Evolutionary conservation across 2,329 filamentous ascomycete species (phyloP).

Genomic region (Xylariales sp.): DNA sequence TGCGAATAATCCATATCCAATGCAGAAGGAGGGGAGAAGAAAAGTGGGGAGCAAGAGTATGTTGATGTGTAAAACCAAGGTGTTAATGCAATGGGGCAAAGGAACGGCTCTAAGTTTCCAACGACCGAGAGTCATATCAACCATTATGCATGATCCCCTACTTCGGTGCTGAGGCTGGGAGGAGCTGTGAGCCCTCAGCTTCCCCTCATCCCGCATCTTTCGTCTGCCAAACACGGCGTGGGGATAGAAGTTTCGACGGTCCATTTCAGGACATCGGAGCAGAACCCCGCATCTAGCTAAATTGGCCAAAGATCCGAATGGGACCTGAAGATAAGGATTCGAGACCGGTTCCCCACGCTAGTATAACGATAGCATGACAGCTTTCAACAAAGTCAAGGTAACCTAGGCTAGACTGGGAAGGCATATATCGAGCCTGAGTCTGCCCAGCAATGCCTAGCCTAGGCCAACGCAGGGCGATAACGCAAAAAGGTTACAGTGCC

Average conservation of each 20-base stretch:
- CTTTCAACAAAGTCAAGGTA: conserved; percentile 23
- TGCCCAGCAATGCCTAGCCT: conserved; percentile 13
- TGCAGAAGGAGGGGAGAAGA: background rate
- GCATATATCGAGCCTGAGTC: conserved; percentile 15
- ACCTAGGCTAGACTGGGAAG: conserved; percentile 35
- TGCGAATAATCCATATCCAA: conserved; percentile 9
- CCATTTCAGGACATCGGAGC: conserved; percentile 31
- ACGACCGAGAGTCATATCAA: conserved; percentile 5
- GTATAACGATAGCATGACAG: conserved; percentile 7
- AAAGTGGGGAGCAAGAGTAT: background rate
- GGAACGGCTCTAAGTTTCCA: background rate
- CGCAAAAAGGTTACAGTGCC: conserved; percentile 5
- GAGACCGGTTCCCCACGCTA: conserved; percentile 25
- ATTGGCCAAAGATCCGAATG: conserved; percentile 38
- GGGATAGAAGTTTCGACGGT: conserved; percentile 17
- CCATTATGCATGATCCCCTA: conserved; percentile 19
- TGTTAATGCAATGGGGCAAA: conserved; percentile 3
- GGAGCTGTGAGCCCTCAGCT: background rate
- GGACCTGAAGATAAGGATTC: conserved; percentile 32
- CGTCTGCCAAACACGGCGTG: conserved; percentile 8
- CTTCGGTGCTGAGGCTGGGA: conserved; percentile 20
- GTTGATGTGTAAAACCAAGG: conserved; percentile 2
- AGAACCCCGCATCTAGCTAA: conserved; percentile 44
- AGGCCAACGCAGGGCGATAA: conserved; percentile 19
- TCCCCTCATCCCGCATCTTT: conserved; percentile 11